Base-by-base conservation (phyloP, 768 basidiomycete genomes). In the Trametes cinnabarina region DNA sequence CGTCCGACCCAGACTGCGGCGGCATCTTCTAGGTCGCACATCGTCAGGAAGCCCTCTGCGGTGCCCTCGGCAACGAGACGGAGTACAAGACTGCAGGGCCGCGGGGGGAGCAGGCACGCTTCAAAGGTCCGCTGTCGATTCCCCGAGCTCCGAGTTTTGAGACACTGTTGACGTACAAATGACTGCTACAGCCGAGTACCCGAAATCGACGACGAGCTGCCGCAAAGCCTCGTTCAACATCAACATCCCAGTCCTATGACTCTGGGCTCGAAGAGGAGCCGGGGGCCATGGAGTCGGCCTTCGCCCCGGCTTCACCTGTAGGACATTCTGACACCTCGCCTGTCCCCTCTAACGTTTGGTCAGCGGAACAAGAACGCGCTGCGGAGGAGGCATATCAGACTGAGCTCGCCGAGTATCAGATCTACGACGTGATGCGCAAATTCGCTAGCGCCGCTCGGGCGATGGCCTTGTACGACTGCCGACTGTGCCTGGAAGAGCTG, bases 391-490 rank as follows among this genome's bases (percentile, higher is more conserved):
- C 82, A 40, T 86, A 87, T 64, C 87, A 87, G 62, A 76, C 75
- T 39, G 86, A 86, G 53, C 76, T 87, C 55, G 93, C 93, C 23
- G 93, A 96, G 53, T 80, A 89, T 65, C 88, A 90, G 72, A 78
- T 97, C 52, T 88, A 94, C 66, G 82, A 87, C 66, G 78, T 95
- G 43, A 82, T 90, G 73, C 83, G 91, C 60, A 79, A 79, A 54
- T 96, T 94, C 71, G 96, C 90, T 10, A 81, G 79, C 51, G 94
- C 94, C 14, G 82, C 84, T n/a, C 79, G 84, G 62, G 82, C 85
- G 28, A 74, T 94, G 67, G 82, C 88, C 22, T 72, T 82, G 65
- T 97, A 91, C 73, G 85, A 92, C 66, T 89, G 87, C 65, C 79
- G 81, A 64, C 77, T 78, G 66, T 92, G 90, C 69, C 70, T 97